Conservation (phyloP, 1,139 yeast species). For the Saccharomyces hybrid region DNA sequence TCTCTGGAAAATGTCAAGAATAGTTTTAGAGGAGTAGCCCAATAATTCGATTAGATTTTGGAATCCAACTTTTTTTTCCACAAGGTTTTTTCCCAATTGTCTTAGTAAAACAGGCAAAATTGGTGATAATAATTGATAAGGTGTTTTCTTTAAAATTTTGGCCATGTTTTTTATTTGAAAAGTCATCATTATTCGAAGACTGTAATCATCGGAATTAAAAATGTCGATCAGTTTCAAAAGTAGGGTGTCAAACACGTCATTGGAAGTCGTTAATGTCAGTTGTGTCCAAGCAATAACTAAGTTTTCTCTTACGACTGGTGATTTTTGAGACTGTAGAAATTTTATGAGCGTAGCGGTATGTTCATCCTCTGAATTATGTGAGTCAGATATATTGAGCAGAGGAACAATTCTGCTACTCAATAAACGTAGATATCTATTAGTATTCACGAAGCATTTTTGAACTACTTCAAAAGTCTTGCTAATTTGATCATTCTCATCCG, state of each 20-base stretch:
- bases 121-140: constrained; percentile 70
- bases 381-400: constrained; percentile 22
- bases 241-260: constrained; percentile 28
- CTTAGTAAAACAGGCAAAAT: constrained; percentile 70
- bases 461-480: constrained; percentile 22
- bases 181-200: constrained; percentile 28
- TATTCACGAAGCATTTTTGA: constrained; percentile 28
- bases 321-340: constrained; percentile 19
- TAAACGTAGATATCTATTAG: constrained; percentile 47
- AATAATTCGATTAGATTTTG: constrained; percentile 56
- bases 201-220: constrained; percentile 26
- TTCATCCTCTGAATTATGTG: constrained; percentile 21
- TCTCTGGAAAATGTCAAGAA: constrained; percentile 60
- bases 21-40: constrained; percentile 52
- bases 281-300: constrained; percentile 26
- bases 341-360: constrained; percentile 22
- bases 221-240: constrained; percentile 27
- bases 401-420: constrained; percentile 36
- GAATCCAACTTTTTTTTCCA: constrained; percentile 47
- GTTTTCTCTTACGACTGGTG: constrained; percentile 20
- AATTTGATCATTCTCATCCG: constrained; percentile 9
- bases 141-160: constrained; percentile 41
- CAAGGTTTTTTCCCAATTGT: constrained; percentile 48
- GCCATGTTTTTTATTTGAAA: constrained; percentile 34
- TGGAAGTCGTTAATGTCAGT: constrained; percentile 24